Base-by-base conservation (phyloP, 164 flowering plant genomes). In the Nymphaea colorata region DNA sequence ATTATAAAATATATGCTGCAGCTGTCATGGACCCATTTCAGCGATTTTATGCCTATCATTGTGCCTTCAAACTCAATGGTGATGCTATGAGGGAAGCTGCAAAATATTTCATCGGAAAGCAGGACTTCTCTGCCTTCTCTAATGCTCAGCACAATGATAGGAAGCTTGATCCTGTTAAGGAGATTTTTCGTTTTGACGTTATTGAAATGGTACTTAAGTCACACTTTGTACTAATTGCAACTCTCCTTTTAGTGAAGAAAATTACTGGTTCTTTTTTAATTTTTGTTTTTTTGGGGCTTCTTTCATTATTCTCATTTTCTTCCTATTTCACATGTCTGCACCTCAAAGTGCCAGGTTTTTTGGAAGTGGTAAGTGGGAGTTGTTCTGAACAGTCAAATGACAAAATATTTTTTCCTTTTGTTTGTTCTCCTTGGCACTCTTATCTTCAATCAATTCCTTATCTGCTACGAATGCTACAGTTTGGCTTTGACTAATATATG, bases 1-100 rank as follows among this genome's bases (percentile, higher is more conserved):
- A 72, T 67, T 93, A 89, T 83, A 88, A 80, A 82, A 87, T 91
- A 70, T 91, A 83, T 68, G 85, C 84, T 72, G 88, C 80, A 55
- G 66, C 87, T 8, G 63, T 91, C 70, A 89, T 91, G 93, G 97
- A 93, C 71, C 98, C 98, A 36, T 87, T 93, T 74, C 89, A 82
- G 71, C 84, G 84, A 43, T 79, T 62, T 55, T 79, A 73, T 77
- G 91, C 83, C 47, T 89, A 83, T 69, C 98, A 93, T 68, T 74
- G 83, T 75, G 18, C 66, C 64, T 83, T 87, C 69, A 87, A 78
- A 64, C 91, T 93, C 61, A 91, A 91, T 75, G 62, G 79, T 61
- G 66, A 64, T 76, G 81, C 73, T 63, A 93, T 93, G 91, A 85
- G 81, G 73, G 89, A 84, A 74, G 97, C 88, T 76, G 96, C 96